Evolutionary conservation across 371 early-diverging fungal genomes (phyloP).

Genomic region (Synchytrium microbalum): DNA sequence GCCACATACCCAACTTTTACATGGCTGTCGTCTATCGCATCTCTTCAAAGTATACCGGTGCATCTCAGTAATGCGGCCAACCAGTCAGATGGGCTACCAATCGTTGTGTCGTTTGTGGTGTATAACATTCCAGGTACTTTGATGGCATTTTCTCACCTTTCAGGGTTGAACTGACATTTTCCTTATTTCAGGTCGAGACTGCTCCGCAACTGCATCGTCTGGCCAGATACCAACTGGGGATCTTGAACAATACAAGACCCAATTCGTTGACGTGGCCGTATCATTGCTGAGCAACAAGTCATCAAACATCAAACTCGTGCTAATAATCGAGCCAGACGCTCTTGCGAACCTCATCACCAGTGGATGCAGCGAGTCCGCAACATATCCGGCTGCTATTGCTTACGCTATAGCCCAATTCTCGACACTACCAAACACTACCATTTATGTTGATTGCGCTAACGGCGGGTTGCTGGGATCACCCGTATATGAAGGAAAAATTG

Average conservation of each 20-base stretch:
- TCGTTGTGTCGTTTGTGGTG: constrained; percentile 24
- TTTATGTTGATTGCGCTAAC: constrained; percentile 28
- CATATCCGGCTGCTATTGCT: constrained; percentile 30
- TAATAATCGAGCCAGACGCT: constrained; percentile 30
- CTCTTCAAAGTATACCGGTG: neutral
- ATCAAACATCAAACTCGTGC: constrained; percentile 21
- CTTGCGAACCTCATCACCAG: constrained; percentile 31
- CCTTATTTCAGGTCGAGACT: constrained; percentile 38
- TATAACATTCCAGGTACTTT: constrained; percentile 33
- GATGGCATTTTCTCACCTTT: too few relatives aligned
- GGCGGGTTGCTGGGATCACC: constrained; percentile 36
- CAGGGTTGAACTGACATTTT: too few relatives aligned
- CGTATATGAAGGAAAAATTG: constrained; percentile 16
- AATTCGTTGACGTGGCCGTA: constrained; percentile 25
- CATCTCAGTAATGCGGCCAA: constrained; percentile 6
- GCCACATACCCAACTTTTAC: constrained; percentile 14
- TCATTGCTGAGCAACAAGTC: constrained; percentile 12
- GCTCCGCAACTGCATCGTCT: constrained; percentile 30
- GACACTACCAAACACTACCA: constrained; percentile 14
- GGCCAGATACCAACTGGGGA: constrained; percentile 27
- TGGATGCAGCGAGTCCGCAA: too few relatives aligned
- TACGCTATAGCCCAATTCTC: constrained; percentile 24
- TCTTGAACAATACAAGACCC: constrained; percentile 17
- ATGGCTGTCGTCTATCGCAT: constrained; percentile 21
- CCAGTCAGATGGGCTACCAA: constrained; percentile 11